Evolutionary conservation across 345 rosid genomes (phyloP).

Genomic region (Citropsis articulata): DNA sequence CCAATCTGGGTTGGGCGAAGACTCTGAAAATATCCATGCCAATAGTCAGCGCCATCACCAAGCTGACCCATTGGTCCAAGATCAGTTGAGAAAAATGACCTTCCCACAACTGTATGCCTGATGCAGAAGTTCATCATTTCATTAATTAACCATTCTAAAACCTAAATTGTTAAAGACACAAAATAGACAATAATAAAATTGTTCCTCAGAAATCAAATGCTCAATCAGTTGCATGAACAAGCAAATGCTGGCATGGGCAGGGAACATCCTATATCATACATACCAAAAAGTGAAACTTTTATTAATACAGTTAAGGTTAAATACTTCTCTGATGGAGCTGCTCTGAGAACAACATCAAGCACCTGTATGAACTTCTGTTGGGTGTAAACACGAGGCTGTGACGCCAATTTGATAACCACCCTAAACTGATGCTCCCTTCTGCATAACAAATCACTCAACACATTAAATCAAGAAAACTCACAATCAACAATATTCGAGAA

Average conservation of each 20-base stretch:
- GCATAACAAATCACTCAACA: neutral
- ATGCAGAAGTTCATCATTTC: neutral
- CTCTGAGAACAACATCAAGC: conserved; percentile 65
- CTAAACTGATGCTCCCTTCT: conserved; percentile 54
- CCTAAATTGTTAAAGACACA: neutral
- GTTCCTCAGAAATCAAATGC: too few species aligned
- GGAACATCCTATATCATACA: neutral
- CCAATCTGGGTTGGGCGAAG: conserved; percentile 79
- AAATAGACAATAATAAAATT: neutral
- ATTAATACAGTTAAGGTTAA: neutral
- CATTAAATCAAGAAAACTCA: neutral
- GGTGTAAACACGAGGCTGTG: conserved; percentile 39
- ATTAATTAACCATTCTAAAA: neutral
- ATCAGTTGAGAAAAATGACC: conserved; percentile 42
- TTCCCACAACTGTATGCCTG: conserved; percentile 60
- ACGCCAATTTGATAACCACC: conserved; percentile 44
- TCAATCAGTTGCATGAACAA: neutral
- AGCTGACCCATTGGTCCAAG: conserved; percentile 47
- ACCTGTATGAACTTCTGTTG: conserved; percentile 55
- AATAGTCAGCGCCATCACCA: conserved; percentile 55
- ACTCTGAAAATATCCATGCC: conserved; percentile 73
- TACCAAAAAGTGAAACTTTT: neutral
- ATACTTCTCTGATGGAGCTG: conserved; percentile 41
- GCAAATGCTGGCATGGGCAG: neutral
- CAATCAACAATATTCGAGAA: neutral